These are phyloP conservation scores for Melampsora americana DNA, from an alignment of 1,284 basidiomycete species.

Conservation along the genomic window DNA sequence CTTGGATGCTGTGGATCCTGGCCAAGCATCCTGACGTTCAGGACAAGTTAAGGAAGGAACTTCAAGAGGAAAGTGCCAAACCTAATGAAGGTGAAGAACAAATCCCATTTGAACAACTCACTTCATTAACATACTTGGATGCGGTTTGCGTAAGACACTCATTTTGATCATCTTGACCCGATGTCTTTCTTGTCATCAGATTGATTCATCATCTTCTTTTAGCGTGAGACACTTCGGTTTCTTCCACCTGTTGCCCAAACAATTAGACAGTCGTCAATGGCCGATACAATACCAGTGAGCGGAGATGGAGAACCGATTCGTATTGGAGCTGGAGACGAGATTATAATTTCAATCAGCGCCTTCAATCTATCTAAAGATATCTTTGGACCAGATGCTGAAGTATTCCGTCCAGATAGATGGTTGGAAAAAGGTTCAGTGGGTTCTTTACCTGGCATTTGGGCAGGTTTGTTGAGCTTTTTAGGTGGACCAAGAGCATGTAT, in stretches of 20 bases:
- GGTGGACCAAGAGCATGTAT: constrained; percentile 58
- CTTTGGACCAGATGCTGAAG: constrained; percentile 68
- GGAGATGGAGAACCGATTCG: constrained; percentile 56
- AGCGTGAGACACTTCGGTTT: constrained; percentile 65
- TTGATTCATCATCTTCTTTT: background rate
- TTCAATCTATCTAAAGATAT: constrained; percentile 64
- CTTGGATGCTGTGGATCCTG: constrained; percentile 72
- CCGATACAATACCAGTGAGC: constrained; percentile 67
- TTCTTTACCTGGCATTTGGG: constrained; percentile 54
- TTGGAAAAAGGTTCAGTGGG: constrained; percentile 41
- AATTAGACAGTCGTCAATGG: constrained; percentile 67
- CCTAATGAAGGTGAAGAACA: constrained; percentile 22
- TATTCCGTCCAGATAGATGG: constrained; percentile 62
- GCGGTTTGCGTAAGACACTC: constrained; percentile 64
- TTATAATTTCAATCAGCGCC: constrained; percentile 64
- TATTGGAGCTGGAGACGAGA: constrained; percentile 62
- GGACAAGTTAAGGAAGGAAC: constrained; percentile 61
- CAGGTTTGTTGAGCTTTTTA: constrained; percentile 55
- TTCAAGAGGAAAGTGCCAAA: constrained; percentile 50
- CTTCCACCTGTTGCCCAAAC: constrained; percentile 55
- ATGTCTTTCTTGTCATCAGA: background rate
- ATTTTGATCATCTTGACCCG: too few relatives aligned
- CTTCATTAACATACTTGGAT: constrained; percentile 68
- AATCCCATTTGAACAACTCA: constrained; percentile 61
- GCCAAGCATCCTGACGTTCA: constrained; percentile 62